Percentiles rank a stretch among this genome's conserved stretches.
Conservation (phyloP, 805 yeast species). For the Jamesozyma hellenica region DNA sequence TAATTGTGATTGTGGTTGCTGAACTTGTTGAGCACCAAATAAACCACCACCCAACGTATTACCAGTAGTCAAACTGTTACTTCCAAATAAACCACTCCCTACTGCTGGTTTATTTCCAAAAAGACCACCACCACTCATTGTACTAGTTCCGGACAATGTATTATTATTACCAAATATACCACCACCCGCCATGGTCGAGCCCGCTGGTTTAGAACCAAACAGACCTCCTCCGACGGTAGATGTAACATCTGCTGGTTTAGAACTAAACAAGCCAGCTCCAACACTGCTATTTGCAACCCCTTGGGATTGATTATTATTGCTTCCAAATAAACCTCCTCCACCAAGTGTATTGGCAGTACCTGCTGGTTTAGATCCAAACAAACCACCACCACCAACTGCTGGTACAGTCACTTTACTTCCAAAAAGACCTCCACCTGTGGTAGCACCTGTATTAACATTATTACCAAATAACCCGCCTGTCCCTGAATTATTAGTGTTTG, state of each 20-base stretch:
- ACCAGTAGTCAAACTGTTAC: slow-evolving; percentile 3
- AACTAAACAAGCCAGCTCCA: slow-evolving; percentile 25
- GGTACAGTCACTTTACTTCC: slow-evolving; percentile 8
- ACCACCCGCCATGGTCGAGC: slow-evolving; percentile 17
- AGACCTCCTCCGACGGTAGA: slow-evolving; percentile 13
- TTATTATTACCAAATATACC: slow-evolving; percentile 29
- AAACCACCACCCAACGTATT: slow-evolving; percentile 21
- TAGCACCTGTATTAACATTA: slow-evolving; percentile 7
- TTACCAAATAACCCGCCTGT: slow-evolving; percentile 7
- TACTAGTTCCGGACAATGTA: neutral
- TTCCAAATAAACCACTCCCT: slow-evolving; percentile 30
- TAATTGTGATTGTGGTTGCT: slow-evolving; percentile 30
- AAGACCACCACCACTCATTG: slow-evolving; percentile 14
- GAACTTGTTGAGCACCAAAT: slow-evolving; percentile 26
- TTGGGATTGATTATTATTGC: slow-evolving; percentile 5
- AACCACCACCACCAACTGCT: slow-evolving; percentile 7
- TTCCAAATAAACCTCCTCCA: slow-evolving; percentile 30
- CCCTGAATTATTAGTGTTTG: slow-evolving; percentile 9
- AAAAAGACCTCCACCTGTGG: slow-evolving; percentile 12
- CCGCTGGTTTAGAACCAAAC: slow-evolving; percentile 12
- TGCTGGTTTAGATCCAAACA: slow-evolving; percentile 12
- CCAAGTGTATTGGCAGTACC: slow-evolving; percentile 5
- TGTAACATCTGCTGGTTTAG: slow-evolving; percentile 8
- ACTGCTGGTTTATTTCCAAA: slow-evolving; percentile 16
- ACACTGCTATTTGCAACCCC: neutral